Conservation (phyloP, 257 asterid genomes). For the Ilex asprella region DNA sequence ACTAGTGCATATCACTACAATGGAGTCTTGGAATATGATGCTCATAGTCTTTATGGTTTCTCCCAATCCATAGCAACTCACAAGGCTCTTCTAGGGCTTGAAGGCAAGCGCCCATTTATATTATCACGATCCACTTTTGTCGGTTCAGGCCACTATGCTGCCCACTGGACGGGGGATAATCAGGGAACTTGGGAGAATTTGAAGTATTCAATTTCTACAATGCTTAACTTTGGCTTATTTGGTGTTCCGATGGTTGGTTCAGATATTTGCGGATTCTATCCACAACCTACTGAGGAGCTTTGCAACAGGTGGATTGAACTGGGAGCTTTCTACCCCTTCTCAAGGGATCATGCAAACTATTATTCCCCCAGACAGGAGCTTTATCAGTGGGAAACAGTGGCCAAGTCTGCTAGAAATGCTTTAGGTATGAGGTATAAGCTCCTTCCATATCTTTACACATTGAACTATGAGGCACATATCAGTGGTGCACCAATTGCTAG, state of each 20-base stretch:
- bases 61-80: constrained; percentile 81
- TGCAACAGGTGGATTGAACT: constrained; percentile 97
- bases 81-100: constrained; percentile 55
- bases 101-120: constrained; percentile 88
- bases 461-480: constrained; percentile 72
- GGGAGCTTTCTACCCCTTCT: constrained; percentile 92
- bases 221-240: constrained; percentile 78
- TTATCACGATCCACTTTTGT: constrained; percentile 72
- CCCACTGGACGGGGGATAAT: constrained; percentile 98
- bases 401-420: constrained; percentile 84
- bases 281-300: constrained; percentile 80
- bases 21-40: constrained; percentile 85
- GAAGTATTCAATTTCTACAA: constrained; percentile 69
- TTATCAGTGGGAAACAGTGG: constrained; percentile 92
- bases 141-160: constrained; percentile 80
- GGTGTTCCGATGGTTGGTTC: constrained; percentile 99
- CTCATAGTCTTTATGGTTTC: constrained; percentile 86
- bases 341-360: constrained; percentile 88
- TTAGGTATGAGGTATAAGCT: constrained; percentile 85
- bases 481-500: constrained; percentile 86
- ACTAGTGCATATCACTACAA: constrained; percentile 77
- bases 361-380: constrained; percentile 94
- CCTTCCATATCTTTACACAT: constrained; percentile 66
- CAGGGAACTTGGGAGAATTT: constrained; percentile 90
- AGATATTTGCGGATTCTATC: constrained; percentile 94